Conservation (phyloP, 129 eudicot genomes). For the Tagetes patula region DNA sequence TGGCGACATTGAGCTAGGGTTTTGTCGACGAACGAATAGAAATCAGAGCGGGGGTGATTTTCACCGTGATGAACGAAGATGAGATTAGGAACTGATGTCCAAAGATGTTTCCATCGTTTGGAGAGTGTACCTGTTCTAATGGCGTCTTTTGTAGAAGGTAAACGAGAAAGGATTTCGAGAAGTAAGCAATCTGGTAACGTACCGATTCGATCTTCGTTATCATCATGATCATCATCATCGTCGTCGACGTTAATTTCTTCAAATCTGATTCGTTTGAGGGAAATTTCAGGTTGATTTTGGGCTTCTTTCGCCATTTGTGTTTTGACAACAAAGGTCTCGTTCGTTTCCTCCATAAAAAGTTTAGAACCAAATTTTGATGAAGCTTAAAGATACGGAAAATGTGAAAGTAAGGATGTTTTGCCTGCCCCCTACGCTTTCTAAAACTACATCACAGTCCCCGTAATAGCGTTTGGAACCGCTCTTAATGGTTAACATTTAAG, state of each 20-base stretch:
- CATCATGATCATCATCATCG: background rate
- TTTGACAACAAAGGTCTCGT: background rate
- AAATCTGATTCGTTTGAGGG: conserved; percentile 17
- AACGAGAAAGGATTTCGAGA: conserved; percentile 21
- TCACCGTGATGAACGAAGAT: background rate
- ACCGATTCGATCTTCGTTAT: conserved; percentile 26
- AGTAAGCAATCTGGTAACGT: conserved; percentile 24
- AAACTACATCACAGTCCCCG: background rate
- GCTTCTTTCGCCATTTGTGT: conserved; percentile 9
- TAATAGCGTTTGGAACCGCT: too few relatives aligned
- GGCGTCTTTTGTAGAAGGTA: conserved; percentile 25
- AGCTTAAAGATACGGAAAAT: background rate
- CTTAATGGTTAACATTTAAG: too few relatives aligned
- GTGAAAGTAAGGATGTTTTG: background rate
- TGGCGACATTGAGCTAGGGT: conserved; percentile 30
- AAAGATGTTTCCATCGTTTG: conserved; percentile 23
- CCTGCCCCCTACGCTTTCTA: conserved; percentile 5
- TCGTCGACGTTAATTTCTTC: background rate
- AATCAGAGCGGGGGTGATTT: background rate
- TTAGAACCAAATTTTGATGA: background rate
- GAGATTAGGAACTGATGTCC: conserved; percentile 18
- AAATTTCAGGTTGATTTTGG: conserved; percentile 9
- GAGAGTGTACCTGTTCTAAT: conserved; percentile 26
- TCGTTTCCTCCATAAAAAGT: background rate
- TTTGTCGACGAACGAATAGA: conserved; percentile 20